Evolutionary conservation across 2,329 filamentous ascomycete species (phyloP), one percentile per base, ranked within the genome.

Genomic region (Cryphonectria nitschkei): DNA sequence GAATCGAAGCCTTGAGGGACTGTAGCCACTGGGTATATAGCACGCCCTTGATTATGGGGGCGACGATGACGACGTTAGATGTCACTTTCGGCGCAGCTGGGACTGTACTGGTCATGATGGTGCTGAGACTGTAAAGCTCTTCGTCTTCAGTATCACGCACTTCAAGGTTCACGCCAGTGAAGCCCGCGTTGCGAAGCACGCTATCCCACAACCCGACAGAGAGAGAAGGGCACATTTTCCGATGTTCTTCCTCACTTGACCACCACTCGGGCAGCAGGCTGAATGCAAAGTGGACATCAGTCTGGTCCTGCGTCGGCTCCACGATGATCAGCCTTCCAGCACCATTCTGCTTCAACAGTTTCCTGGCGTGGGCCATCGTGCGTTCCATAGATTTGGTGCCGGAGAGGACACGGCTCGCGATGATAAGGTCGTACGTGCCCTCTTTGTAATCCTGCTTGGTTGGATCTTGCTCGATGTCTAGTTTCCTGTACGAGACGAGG

Each of bases 241-340:
- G 54, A 29, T 58, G 29, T 32, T 58, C 29, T 34, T 58, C 54
- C 54, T 58, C 54, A 13, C 54, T 58, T 16, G 80, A 74, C 80
- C 81, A 82, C 80, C 81, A 82, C n/a, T 80, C 80, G 3, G 78
- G 73, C 14, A 82, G 74, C 13, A 76, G 74, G 7, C 80, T 80
- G 64, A 83, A 82, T 70, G 81, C 77, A 39, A 72, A 70, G 22
- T 68, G 65, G 41, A 71, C 67, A 22, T 67, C 70, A 41, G 68
- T 60, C 14, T 63, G 52, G 61, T 70, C 62, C 54, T 58, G 54
- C 26, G 73, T 75, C 46, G 73, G 72, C 70, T 76, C 75, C 32
- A 72, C 43, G 16, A 76, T 34, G 14, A 76, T 61, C 14, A 84
- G 26, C 73, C 50, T 79, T 78, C 0, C 82, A 6, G 54, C 54